phyloP scores from a whole-genome alignment of 352 stramenopile species.

The Elongisporangium prolatum region DNA sequence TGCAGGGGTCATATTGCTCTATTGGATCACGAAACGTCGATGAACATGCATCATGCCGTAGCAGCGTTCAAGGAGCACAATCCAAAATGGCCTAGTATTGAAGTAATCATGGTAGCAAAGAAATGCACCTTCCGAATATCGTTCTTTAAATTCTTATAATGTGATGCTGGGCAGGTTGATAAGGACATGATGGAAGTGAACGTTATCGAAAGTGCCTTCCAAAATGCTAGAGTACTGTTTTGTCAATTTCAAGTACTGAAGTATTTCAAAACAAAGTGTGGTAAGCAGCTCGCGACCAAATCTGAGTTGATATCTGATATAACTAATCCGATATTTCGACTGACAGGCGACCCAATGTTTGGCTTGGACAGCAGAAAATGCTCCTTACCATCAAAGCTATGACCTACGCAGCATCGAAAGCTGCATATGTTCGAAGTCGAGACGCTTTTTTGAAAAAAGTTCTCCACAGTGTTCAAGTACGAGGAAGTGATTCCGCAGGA shows the following conservation, averaged over 20 bases:
- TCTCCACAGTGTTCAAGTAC: neutral
- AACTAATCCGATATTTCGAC: neutral
- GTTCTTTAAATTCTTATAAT: neutral
- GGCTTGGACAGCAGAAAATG: neutral
- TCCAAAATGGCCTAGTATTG: neutral
- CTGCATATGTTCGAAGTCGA: neutral
- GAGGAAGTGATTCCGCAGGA: neutral
- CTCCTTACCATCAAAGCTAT: neutral
- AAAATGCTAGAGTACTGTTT: neutral
- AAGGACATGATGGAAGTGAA: constrained; percentile 13
- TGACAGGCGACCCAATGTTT: neutral
- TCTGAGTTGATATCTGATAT: no score
- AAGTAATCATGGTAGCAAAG: neutral
- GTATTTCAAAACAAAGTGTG: neutral
- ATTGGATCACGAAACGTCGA: neutral
- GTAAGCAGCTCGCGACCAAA: neutral
- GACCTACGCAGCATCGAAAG: neutral
- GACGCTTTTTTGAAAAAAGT: neutral
- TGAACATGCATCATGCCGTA: neutral
- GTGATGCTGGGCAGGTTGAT: neutral
- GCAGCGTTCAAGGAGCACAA: neutral
- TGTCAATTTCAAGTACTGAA: constrained; percentile 11
- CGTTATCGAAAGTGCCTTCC: constrained; percentile 2
- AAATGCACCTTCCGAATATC: no score
- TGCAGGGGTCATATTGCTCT: constrained; percentile 10